Conservation (phyloP, 2,329 filamentous ascomycete species). For the Beauveria australis region DNA sequence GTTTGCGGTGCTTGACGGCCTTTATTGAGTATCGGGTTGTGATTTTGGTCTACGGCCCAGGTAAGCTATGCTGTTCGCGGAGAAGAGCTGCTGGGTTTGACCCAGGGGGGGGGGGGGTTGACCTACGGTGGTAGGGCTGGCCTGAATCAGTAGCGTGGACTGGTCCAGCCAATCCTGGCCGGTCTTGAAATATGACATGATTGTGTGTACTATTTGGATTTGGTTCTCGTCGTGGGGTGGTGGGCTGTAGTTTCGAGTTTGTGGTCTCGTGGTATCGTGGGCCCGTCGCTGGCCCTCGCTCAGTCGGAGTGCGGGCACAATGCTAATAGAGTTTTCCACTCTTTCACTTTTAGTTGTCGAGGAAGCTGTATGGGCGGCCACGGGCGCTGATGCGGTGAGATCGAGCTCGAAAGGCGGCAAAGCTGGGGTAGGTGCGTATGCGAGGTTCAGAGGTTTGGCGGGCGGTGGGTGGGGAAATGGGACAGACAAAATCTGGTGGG, state of each 20-base stretch:
- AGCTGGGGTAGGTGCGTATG: constrained; percentile 2
- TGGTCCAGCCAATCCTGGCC: constrained; percentile 89
- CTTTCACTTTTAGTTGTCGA: not conserved
- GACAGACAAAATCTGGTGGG: not conserved
- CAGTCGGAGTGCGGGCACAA: not conserved
- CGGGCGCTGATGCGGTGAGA: not conserved
- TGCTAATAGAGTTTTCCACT: not conserved
- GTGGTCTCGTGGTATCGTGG: constrained; percentile 8
- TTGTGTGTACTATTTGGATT: not conserved
- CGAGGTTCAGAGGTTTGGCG: not conserved
- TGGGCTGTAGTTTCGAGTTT: not conserved
- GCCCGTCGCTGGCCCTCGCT: not conserved
- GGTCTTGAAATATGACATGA: constrained; percentile 75
- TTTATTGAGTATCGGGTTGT: constrained; percentile 84
- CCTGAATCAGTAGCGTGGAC: constrained; percentile 76
- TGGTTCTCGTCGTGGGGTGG: not conserved
- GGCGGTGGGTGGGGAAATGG: not conserved
- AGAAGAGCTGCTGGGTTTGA: not conserved
- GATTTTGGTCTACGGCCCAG: constrained; percentile 63
- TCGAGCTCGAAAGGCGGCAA: not conserved
- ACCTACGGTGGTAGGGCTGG: constrained; percentile 72
- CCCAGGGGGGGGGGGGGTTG: no score
- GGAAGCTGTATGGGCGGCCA: not conserved
- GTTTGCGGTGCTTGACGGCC: constrained; percentile 25
- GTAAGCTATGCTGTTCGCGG: not conserved